A percentile compares a stretch with the other conserved stretches of the same genome.
Conservation (phyloP, 1,284 basidiomycete species). For the Tausonia pullulans region DNA sequence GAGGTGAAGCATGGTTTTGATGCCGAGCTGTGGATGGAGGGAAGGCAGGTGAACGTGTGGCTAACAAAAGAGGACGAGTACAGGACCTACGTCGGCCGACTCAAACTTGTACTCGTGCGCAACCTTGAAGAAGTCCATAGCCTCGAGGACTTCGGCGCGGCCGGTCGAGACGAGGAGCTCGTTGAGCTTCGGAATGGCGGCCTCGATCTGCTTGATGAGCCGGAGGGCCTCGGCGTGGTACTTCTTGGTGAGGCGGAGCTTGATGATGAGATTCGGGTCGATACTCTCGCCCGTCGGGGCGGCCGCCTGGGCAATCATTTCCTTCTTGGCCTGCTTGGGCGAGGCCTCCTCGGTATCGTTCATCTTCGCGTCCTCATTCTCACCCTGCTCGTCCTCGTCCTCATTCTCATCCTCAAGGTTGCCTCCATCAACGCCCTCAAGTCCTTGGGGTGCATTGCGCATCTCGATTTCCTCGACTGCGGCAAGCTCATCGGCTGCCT, state of each 20-base stretch:
- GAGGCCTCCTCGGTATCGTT: constrained; percentile 21
- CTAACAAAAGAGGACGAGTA: neutral
- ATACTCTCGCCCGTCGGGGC: constrained; percentile 44
- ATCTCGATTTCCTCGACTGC: constrained; percentile 46
- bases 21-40: constrained; percentile 47
- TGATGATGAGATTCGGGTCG: constrained; percentile 45
- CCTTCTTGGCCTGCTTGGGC: constrained; percentile 32
- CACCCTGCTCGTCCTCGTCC: constrained; percentile 35
- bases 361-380: constrained; percentile 17
- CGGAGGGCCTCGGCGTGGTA: constrained; percentile 78
- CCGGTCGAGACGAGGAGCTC: constrained; percentile 79
- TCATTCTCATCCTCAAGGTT: constrained; percentile 25
- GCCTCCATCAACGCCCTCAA: constrained; percentile 41
- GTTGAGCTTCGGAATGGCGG: constrained; percentile 60
- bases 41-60: neutral
- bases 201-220: constrained; percentile 76
- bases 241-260: constrained; percentile 67
- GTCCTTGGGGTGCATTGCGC: constrained; percentile 36
- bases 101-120: constrained; percentile 73
- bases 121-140: constrained; percentile 88
- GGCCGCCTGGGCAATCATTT: constrained; percentile 30
- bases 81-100: constrained; percentile 51
- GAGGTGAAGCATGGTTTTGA: constrained; percentile 93
- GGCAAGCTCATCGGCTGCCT: constrained; percentile 45
- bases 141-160: constrained; percentile 87